Evolutionary conservation across 257 asterid species (phyloP), one percentile per base, ranked within the genome.

Genomic region (Solanum gracilifrons): DNA sequence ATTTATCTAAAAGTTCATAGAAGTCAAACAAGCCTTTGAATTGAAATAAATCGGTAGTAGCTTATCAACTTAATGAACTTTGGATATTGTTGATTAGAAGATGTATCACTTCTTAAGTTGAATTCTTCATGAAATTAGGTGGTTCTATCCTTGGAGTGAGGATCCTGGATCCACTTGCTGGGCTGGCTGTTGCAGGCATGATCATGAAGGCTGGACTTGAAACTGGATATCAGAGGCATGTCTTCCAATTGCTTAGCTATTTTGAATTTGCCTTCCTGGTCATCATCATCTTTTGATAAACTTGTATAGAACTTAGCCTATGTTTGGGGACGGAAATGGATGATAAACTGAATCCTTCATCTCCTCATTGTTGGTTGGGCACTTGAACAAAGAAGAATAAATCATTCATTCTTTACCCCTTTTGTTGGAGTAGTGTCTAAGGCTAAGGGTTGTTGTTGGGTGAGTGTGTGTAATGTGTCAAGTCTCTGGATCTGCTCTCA

Each of bases 131-230:
- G 86, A 85, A 51, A 85, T 84, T 88, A 97, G 99, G 99, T 88
- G 99, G 99, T 87, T 92, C 99, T 79, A 89, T 96, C 88, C 96
- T 97, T 86, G 99, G 99, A 87, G 94, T 94, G 89, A 92, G 93
- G 90, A 89, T 96, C 91, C 93, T 97, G 46, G 99, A 97, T 92
- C 99, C 99, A 88, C 95, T 96, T 87, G 99, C 99, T 87, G 99
- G 99, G 87, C 93, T 97, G 60, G 86, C 96, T 74, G 99, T 97
- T 87, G 95, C 99, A 31, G 98, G 94, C 82, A 95, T 97, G 99
- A 97, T 97, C 82, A 92, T 96, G 32, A 97, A 93, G 92, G 99
- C 98, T 60, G 99, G 99, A 83, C 90, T 97, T 90, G 94, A 94
- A 91, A 90, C 94, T 91, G 99, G 99, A 89, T 93, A 94, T 89